Evolutionary conservation across 306 rosid species (phyloP), one percentile per base, ranked within the genome.

Genomic region (Glycine latifolia): DNA sequence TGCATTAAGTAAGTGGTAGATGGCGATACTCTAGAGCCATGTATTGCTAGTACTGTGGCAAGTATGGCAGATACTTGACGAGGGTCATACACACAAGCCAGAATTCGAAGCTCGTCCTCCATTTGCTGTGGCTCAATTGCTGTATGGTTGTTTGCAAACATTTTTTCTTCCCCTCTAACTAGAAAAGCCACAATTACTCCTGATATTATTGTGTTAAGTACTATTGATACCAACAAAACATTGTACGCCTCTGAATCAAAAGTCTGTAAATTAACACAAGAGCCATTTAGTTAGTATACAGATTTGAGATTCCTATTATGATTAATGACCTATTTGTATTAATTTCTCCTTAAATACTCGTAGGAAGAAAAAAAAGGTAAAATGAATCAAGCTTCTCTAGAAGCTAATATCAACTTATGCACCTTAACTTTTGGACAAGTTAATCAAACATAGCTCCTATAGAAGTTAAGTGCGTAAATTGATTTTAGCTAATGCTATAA

Each of bases 11-110:
- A 90, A 73, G 88, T 87, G 16, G 86, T 86, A 3, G 87, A 82
- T 26, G 94, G 91, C 7, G 94, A 62, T 26, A 71, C 54, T 53
- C 50, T 68, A 4, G 87, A 48, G 12, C 97, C 97, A 67, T 87
- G 80, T 1, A 95, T 13, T 35, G 97, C 86, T 6, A 94, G 79
- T 2, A 88, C 84, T 16, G 90, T 75, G 0, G 96, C 85, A 6
- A 93, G 86, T 16, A 93, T 10, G 41, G 91, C 83, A 0, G 97
- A 52, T 20, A 90, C 77, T 52, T 93, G 97, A 10, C 98, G 97
- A 59, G 97, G 93, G 41, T 97, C 93, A 3, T 93, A 93, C 15
- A 89, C 94, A 41, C 99, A 93, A 1, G 93, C 94, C 8, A 95
- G 72, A 16, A 87, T 71, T 13, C 94, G 78, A 14, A 91, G 94